These are phyloP conservation scores for Hevea brasiliensis DNA, from an alignment of 345 rosid genomes.

Conservation along the genomic window DNA sequence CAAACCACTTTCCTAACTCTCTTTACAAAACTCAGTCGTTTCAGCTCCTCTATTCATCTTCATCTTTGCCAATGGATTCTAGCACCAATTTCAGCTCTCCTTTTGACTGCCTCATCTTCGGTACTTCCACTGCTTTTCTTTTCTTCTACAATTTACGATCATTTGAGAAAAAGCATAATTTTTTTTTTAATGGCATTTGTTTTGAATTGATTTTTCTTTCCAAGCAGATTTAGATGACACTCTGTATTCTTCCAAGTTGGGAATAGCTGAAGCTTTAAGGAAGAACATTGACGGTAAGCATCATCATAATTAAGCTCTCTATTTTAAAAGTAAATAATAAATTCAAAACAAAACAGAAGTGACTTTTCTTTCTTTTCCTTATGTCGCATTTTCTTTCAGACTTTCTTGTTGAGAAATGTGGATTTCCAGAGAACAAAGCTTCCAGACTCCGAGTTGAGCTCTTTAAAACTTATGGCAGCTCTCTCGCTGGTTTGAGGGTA, in stretches of 20 bases:
- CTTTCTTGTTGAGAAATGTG: conserved; percentile 73
- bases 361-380: neutral
- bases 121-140: conserved; percentile 30
- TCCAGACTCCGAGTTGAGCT: conserved; percentile 66
- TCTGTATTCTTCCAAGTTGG: conserved; percentile 65
- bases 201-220: neutral
- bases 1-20: too few species aligned
- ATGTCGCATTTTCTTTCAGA: conserved; percentile 26
- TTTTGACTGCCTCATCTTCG: conserved; percentile 71
- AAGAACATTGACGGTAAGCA: conserved; percentile 72
- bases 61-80: conserved; percentile 35
- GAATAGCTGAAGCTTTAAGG: conserved; percentile 68
- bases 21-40: neutral
- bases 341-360: neutral
- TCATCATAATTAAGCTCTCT: neutral
- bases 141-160: neutral
- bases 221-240: conserved; percentile 91
- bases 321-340: neutral
- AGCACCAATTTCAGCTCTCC: conserved; percentile 26
- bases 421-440: conserved; percentile 59
- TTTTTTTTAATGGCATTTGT: neutral
- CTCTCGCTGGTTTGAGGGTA: conserved; percentile 86
- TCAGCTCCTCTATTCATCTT: neutral
- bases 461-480: conserved; percentile 83
- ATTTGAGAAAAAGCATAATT: too few species aligned